Evolutionary conservation across 2,329 filamentous ascomycete species (phyloP).

Genomic region (Fusarium sp.): DNA sequence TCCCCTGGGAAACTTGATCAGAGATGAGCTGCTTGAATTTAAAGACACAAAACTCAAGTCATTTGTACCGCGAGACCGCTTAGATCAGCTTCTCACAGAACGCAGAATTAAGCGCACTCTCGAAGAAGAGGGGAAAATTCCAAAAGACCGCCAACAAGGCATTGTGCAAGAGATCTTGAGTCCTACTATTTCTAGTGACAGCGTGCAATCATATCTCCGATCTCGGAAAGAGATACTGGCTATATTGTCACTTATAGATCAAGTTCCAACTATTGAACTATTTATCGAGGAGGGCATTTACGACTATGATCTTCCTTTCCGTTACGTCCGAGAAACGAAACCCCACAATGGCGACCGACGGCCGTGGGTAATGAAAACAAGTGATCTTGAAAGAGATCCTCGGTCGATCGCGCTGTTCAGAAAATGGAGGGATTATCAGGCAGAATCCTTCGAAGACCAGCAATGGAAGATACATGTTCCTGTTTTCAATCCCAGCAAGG

Average conservation of each 20-base stretch:
- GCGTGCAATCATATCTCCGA: neutral
- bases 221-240: neutral
- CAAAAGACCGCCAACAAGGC: neutral
- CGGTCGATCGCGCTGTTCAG: neutral
- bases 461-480: constrained; percentile 13
- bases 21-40: neutral
- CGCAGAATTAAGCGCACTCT: neutral
- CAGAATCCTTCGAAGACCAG: neutral
- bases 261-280: neutral
- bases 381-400: neutral
- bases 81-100: neutral
- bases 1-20: neutral
- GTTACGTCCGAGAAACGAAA: neutral
- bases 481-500: neutral
- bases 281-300: constrained; percentile 11
- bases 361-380: neutral
- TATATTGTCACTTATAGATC: constrained; percentile 4
- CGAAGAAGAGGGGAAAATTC: neutral
- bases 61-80: neutral
- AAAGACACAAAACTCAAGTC: neutral
- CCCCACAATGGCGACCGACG: too few relatives aligned
- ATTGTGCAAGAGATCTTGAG: neutral
- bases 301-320: constrained; percentile 9
- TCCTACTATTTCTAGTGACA: neutral
- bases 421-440: neutral